Base-by-base conservation (phyloP, 2,329 filamentous ascomycete species). In the Cephalotrichum gorgonifer region DNA sequence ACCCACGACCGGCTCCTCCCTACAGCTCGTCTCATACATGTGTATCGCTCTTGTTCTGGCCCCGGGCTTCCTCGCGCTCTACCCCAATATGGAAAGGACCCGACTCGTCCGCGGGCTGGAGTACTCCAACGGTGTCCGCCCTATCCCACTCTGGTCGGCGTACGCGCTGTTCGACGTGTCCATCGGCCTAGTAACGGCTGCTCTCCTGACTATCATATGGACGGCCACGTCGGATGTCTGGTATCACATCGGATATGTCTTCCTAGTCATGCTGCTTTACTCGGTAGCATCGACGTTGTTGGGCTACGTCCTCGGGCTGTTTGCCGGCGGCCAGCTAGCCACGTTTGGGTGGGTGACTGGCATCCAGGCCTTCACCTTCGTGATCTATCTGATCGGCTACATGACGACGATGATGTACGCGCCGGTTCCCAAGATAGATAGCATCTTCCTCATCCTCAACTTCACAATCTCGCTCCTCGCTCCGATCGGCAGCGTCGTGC, bases 111-210 rank as follows among this genome's bases (percentile, higher is more conserved):
- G 90, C 47, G 85, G 86, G 15, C 71, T 96, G 27, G 85, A 96
- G 63, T 96, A 95, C 65, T 94, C 87, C 48, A 96, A 95, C 59
- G 90, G 90, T 43, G 88, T 95, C 26, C 76, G 86, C 12, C 83
- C 86, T 1, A 71, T 86, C 8, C 88, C 89, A 1, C 71, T 96
- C 2, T 96, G 91, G 90, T 65, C 87, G 5, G 87, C 90, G 1
- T 94, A 96, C 60, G 72, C 85, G 1, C 59, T 73, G 0, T 95
- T 95, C 59, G 90, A 96, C 66, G 60, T 94, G 14, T 57, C 79
- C 3, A 33, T 49, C 17, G 51, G 50, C 17, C 30, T 45, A 9
- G 49, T 62, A 14, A 77, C 81, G 25, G 81, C 83, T 20, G 80
- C 81, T 7, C 58, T 93, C 9, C 74, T 79, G 8, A 79, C 82